Evolutionary conservation across 441 rosid genomes (phyloP).

Genomic region (Populus hybrid): DNA sequence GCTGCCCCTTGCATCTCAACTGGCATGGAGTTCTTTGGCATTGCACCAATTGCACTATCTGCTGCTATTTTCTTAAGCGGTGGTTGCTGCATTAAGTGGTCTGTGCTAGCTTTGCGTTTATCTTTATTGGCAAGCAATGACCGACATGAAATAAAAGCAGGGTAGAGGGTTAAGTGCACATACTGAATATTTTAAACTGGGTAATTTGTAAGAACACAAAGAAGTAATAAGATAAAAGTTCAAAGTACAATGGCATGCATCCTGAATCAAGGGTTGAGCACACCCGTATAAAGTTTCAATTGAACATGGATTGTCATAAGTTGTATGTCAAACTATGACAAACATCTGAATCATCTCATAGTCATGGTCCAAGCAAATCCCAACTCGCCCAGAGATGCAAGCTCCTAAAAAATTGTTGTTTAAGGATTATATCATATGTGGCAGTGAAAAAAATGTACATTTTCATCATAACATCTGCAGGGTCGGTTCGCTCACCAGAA

Average conservation of each 20-base stretch:
- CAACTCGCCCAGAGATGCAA: no score
- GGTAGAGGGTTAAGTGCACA: background rate
- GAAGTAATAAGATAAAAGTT: background rate
- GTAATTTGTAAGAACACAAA: background rate
- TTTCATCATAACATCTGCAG: background rate
- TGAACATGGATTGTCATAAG: background rate
- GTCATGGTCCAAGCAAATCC: background rate
- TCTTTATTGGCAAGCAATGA: conserved; percentile 29
- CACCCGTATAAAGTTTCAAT: background rate
- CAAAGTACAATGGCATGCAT: background rate
- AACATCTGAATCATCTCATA: background rate
- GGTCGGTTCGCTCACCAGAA: no score
- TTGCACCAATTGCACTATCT: conserved; percentile 38
- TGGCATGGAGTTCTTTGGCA: conserved; percentile 46
- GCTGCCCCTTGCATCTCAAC: conserved; percentile 44
- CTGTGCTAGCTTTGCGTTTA: conserved; percentile 56
- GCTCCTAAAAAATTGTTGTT: no score
- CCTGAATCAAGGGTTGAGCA: background rate
- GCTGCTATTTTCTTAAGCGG: conserved; percentile 55
- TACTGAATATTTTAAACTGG: background rate
- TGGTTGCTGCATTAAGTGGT: conserved; percentile 45
- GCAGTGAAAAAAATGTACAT: background rate
- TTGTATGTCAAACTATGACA: background rate
- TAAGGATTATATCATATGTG: no score
- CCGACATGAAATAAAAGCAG: background rate